phyloP scores from a whole-genome alignment of 2,329 filamentous ascomycete species.

The Neodidymelliopsis sp. region DNA sequence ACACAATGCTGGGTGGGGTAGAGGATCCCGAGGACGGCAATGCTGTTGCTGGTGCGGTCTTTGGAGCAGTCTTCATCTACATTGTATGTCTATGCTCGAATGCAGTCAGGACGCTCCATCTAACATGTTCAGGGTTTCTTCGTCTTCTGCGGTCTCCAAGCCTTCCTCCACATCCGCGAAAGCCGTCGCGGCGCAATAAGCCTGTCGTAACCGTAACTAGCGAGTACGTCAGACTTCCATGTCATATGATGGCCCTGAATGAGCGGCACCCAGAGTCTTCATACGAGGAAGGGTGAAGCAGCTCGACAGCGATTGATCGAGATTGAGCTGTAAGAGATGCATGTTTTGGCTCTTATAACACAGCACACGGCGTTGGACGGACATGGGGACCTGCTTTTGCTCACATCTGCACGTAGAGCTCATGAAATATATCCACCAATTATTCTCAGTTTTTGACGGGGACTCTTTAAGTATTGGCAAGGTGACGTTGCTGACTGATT shows the following conservation, averaged over 20 bases:
- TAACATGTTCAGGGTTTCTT: constrained; percentile 71
- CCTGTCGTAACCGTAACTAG: constrained; percentile 58
- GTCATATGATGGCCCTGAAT: too few species aligned
- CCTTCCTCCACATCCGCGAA: constrained; percentile 82
- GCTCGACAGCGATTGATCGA: not conserved
- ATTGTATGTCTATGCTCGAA: constrained; percentile 66
- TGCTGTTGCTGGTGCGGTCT: constrained; percentile 84
- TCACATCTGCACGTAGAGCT: constrained; percentile 12
- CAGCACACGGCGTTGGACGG: constrained; percentile 30
- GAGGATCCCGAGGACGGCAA: constrained; percentile 74
- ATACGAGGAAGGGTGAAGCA: constrained; percentile 1
- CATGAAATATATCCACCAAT: constrained; percentile 5
- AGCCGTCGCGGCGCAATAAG: constrained; percentile 85
- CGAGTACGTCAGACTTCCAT: too few species aligned
- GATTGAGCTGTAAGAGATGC: not conserved
- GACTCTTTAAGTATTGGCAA: too few species aligned
- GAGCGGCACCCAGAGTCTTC: too few species aligned
- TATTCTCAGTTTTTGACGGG: too few species aligned
- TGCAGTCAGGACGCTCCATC: not conserved
- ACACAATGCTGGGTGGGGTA: constrained; percentile 80
- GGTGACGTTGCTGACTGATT: too few species aligned
- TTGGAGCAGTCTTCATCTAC: constrained; percentile 88
- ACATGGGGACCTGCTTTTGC: too few species aligned
- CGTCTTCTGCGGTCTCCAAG: constrained; percentile 89
- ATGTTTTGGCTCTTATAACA: constrained; percentile 21